Percentiles rank a stretch among this genome's conserved stretches.
Evolutionary conservation across 192 early-diverging fungal genomes (phyloP).

Genomic region (Gigaspora rosea): DNA sequence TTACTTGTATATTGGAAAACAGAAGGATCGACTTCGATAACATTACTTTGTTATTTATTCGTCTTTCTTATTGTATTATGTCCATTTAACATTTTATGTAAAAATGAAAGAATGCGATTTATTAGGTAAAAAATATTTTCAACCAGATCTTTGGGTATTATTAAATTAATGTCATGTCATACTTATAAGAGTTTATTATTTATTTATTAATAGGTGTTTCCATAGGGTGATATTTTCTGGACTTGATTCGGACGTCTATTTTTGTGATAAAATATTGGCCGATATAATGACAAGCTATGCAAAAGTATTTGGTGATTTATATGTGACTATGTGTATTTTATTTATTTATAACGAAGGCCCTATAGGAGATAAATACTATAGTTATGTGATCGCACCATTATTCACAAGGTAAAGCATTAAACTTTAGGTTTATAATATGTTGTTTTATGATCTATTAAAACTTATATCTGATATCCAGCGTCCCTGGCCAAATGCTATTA

Average conservation of each 20-base stretch:
- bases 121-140: conserved; percentile 42
- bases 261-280: conserved; percentile 85
- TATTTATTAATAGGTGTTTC: conserved; percentile 45
- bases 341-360: conserved; percentile 41
- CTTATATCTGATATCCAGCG: not conserved
- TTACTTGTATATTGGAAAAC: conserved; percentile 49
- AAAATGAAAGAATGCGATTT: conserved; percentile 56
- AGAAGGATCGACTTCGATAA: conserved; percentile 43
- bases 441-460: too few relatives aligned
- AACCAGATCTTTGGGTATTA: not conserved
- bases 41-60: conserved; percentile 48
- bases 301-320: conserved; percentile 83
- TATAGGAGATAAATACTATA: conserved; percentile 45
- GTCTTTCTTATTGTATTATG: conserved; percentile 45
- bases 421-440: not conserved
- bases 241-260: conserved; percentile 55
- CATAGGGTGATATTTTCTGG: conserved; percentile 52
- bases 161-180: not conserved
- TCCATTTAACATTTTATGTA: conserved; percentile 50
- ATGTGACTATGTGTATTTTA: conserved; percentile 66
- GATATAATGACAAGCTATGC: conserved; percentile 96
- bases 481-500: not conserved
- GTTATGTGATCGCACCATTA: conserved; percentile 56
- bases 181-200: not conserved
- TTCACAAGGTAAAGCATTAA: conserved; percentile 62